These are phyloP conservation scores for Leucocoprinus birnbaumii DNA, from an alignment of 768 basidiomycete genomes.

Conservation along the genomic window DNA sequence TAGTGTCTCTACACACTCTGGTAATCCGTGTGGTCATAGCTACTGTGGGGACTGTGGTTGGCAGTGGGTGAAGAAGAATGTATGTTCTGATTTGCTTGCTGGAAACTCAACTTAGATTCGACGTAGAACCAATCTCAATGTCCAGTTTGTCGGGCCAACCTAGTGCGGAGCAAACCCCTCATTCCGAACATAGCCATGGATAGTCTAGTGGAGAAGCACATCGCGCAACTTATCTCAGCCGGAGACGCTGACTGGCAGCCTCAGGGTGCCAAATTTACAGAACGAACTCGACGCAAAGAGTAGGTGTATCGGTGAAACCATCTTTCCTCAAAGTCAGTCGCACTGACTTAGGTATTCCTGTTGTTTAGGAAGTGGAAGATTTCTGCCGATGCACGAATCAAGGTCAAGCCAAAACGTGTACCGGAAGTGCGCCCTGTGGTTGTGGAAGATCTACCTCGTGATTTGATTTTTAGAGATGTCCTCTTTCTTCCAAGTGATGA, in stretches of 20 bases:
- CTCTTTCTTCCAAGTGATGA: slow-evolving; percentile 6
- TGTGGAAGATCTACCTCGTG: neutral
- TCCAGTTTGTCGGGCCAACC: slow-evolving; percentile 53
- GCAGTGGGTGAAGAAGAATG: slow-evolving; percentile 56
- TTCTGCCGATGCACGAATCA: neutral
- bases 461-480: neutral
- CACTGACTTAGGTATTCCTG: neutral
- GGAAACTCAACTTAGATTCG: slow-evolving; percentile 6
- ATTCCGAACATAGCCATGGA: slow-evolving; percentile 67
- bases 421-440: neutral
- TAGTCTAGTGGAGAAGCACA: slow-evolving; percentile 55
- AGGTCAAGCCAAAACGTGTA: neutral
- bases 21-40: slow-evolving; percentile 74
- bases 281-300: slow-evolving; percentile 57
- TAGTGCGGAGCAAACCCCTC: slow-evolving; percentile 41
- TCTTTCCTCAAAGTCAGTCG: neutral
- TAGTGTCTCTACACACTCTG: slow-evolving; percentile 59
- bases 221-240: slow-evolving; percentile 41
- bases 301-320: slow-evolving; percentile 36
- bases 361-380: slow-evolving; percentile 15
- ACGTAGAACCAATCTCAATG: slow-evolving; percentile 39
- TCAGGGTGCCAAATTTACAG: slow-evolving; percentile 41
- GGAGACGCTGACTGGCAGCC: slow-evolving; percentile 52
- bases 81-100: slow-evolving; percentile 22
- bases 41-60: slow-evolving; percentile 67